These are phyloP conservation scores for Ophiobolus disseminans DNA, from an alignment of 2,329 filamentous ascomycete species.

Conservation along the genomic window DNA sequence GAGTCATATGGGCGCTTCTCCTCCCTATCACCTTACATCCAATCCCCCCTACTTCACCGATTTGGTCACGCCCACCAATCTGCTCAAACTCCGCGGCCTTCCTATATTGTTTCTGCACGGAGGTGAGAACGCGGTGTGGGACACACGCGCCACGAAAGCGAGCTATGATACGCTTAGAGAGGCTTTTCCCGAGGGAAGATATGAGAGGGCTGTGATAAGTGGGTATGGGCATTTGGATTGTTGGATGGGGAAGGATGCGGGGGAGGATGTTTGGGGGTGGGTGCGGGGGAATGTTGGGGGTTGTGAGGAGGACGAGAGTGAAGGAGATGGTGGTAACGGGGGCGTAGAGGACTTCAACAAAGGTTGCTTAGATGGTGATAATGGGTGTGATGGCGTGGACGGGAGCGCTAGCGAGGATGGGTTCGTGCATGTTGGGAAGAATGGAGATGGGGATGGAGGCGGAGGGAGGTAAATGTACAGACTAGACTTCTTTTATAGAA, in stretches of 20 bases:
- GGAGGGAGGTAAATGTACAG: no score
- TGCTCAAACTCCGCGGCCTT: slow-evolving; percentile 14
- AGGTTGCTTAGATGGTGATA: no score
- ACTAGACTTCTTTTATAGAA: no score
- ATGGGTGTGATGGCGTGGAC: no score
- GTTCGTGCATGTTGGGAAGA: no score
- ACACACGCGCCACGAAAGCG: slow-evolving; percentile 60
- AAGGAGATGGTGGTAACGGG: no score
- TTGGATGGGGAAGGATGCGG: slow-evolving; percentile 68
- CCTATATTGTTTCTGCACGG: slow-evolving; percentile 23
- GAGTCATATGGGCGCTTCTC: slow-evolving; percentile 59
- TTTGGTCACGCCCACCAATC: slow-evolving; percentile 11
- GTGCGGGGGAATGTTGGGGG: no score
- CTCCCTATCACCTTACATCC: slow-evolving; percentile 11
- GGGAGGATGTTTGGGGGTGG: no score
- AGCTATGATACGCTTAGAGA: slow-evolving; percentile 63
- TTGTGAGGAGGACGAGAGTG: no score
- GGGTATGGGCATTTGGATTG: slow-evolving; percentile 68
- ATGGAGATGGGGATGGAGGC: no score
- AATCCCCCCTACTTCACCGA: slow-evolving; percentile 8
- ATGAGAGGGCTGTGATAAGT: slow-evolving; percentile 60
- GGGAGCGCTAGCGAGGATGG: no score
- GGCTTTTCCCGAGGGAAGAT: slow-evolving; percentile 58
- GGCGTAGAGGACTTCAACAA: no score
- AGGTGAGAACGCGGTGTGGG: slow-evolving; percentile 60